These are phyloP conservation scores for Dothideomycetes sp. DNA, from an alignment of 2,329 filamentous ascomycete genomes.

Conservation along the genomic window DNA sequence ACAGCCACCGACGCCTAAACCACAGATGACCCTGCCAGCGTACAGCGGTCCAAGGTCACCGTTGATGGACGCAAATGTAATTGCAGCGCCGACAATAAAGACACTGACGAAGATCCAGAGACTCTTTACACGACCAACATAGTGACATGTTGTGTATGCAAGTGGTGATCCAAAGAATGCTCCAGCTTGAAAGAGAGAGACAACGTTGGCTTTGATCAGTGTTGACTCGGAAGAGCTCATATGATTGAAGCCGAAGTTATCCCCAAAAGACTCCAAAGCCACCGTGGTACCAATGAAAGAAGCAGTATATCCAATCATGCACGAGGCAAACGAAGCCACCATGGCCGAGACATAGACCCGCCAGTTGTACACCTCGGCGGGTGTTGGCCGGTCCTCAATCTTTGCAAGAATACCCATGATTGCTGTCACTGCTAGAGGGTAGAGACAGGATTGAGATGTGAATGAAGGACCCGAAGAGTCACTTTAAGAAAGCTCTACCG, in stretches of 20 bases:
- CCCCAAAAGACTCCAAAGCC: slow-evolving; percentile 55
- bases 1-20: slow-evolving; percentile 44
- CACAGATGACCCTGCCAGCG: slow-evolving; percentile 46
- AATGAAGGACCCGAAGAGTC: neutral
- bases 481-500: neutral
- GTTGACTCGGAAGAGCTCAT: slow-evolving; percentile 40
- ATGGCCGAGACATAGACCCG: slow-evolving; percentile 43
- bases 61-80: slow-evolving; percentile 57
- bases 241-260: slow-evolving; percentile 53
- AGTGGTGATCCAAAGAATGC: slow-evolving; percentile 71
- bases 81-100: slow-evolving; percentile 59
- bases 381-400: slow-evolving; percentile 38
- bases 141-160: slow-evolving; percentile 56
- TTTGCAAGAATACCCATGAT: slow-evolving; percentile 26
- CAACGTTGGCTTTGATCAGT: slow-evolving; percentile 62
- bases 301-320: slow-evolving; percentile 56
- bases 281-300: slow-evolving; percentile 73
- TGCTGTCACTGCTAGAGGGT: neutral
- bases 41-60: slow-evolving; percentile 52
- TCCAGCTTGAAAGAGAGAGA: slow-evolving; percentile 72
- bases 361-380: slow-evolving; percentile 50
- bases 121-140: slow-evolving; percentile 54
- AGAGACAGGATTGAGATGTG: neutral
- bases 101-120: slow-evolving; percentile 50
- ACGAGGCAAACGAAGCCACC: slow-evolving; percentile 46